Conservation (phyloP, 306 rosid species). For the Quercus gilva region DNA sequence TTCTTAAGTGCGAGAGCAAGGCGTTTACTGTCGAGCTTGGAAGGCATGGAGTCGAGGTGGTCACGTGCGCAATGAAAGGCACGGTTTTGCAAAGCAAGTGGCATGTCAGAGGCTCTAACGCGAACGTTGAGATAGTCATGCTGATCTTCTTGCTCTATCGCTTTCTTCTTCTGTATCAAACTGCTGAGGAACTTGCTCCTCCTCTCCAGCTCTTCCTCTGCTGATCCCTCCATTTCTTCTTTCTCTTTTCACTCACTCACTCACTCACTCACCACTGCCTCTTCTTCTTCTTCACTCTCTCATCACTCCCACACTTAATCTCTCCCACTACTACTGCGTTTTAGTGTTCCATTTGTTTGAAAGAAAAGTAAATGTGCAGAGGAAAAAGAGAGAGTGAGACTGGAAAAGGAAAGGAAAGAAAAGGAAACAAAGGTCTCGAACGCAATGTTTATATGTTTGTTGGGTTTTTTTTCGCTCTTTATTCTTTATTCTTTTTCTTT, state of each 20-base stretch:
- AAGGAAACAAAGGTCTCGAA: slow-evolving; percentile 26
- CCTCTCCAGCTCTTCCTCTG: slow-evolving; percentile 86
- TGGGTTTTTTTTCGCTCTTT: not conserved
- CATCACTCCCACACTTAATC: slow-evolving; percentile 28
- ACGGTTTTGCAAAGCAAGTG: slow-evolving; percentile 57
- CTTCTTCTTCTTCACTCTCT: too few relatives aligned
- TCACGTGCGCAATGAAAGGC: slow-evolving; percentile 77
- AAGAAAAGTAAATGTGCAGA: slow-evolving; percentile 6
- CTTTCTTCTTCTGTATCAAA: slow-evolving; percentile 81
- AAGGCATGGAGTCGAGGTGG: slow-evolving; percentile 74
- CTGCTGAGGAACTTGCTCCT: slow-evolving; percentile 73
- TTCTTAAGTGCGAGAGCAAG: slow-evolving; percentile 84
- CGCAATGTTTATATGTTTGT: slow-evolving; percentile 1
- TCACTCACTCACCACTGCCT: too few relatives aligned
- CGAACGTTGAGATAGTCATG: slow-evolving; percentile 47
- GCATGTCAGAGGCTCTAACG: slow-evolving; percentile 83
- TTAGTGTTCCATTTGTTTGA: slow-evolving; percentile 29
- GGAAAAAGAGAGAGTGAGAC: not conserved
- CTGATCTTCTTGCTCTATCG: slow-evolving; percentile 59
- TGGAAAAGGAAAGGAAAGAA: slow-evolving; percentile 11
- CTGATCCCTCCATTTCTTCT: slow-evolving; percentile 51
- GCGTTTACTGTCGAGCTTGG: slow-evolving; percentile 78
- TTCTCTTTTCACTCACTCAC: too few relatives aligned
- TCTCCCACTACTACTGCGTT: slow-evolving; percentile 12
- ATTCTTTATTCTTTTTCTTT: not conserved